These are phyloP conservation scores for Myriosclerotinia duriaeana DNA, from an alignment of 2,329 filamentous ascomycete genomes.

Conservation along the genomic window DNA sequence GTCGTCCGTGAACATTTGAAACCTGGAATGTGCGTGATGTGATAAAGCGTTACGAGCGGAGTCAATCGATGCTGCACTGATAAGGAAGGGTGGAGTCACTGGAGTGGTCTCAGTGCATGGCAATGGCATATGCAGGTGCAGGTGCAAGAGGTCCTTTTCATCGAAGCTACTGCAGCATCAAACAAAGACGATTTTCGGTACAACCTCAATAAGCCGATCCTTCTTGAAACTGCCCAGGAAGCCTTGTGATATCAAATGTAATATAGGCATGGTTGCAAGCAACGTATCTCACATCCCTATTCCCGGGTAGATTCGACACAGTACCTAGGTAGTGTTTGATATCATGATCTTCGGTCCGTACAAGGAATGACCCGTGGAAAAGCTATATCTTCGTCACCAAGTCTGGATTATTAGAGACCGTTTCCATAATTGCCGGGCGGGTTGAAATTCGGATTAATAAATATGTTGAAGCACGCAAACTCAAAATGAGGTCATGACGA, in stretches of 20 bases:
- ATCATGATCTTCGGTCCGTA: not conserved
- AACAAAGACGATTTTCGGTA: not conserved
- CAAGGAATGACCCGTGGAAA: slow-evolving; percentile 7
- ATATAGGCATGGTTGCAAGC: not conserved
- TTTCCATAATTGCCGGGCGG: not conserved
- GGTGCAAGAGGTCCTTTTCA: not conserved
- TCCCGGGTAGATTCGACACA: too few species aligned
- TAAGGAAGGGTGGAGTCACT: slow-evolving; percentile 14
- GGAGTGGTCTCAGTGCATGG: not conserved
- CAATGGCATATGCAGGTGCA: slow-evolving; percentile 12
- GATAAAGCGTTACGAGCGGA: not conserved
- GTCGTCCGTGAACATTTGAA: not conserved
- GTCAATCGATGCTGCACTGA: slow-evolving; percentile 15
- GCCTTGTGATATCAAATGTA: not conserved
- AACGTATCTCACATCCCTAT: not conserved
- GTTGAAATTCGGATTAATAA: not conserved
- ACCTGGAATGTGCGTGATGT: not conserved
- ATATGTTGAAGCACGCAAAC: not conserved
- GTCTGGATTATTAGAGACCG: not conserved
- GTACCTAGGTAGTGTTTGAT: not conserved
- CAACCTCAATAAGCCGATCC: slow-evolving; percentile 13
- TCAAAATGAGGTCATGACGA: not conserved
- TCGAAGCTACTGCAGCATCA: slow-evolving; percentile 3
- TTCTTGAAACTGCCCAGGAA: slow-evolving; percentile 8
- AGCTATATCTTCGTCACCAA: not conserved